Percentiles rank a stretch among this genome's conserved stretches.
These are phyloP conservation scores for Hymenochaete sp. DNA, from an alignment of 1,284 basidiomycete species.

Conservation along the genomic window DNA sequence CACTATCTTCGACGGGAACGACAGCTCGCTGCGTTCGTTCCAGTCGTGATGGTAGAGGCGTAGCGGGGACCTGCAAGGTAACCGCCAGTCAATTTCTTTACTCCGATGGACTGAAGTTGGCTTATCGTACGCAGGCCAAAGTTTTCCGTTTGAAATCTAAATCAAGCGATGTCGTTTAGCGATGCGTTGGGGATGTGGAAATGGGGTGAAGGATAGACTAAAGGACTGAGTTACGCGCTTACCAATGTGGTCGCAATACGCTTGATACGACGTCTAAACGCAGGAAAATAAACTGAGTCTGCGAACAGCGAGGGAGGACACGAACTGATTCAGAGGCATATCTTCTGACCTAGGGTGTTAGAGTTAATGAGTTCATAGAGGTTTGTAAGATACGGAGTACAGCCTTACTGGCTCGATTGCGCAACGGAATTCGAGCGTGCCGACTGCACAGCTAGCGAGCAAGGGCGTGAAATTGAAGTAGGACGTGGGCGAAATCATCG, in stretches of 20 bases:
- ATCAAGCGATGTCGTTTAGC: not conserved
- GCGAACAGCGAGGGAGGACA: slow-evolving; percentile 6
- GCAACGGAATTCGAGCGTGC: slow-evolving; percentile 74
- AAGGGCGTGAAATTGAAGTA: slow-evolving; percentile 84
- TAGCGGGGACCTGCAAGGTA: slow-evolving; percentile 15
- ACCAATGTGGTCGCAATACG: slow-evolving; percentile 67
- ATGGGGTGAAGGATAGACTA: no score
- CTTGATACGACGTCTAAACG: slow-evolving; percentile 51
- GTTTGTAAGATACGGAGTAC: slow-evolving; percentile 21
- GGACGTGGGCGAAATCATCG: slow-evolving; percentile 63
- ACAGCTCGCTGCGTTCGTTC: slow-evolving; percentile 9
- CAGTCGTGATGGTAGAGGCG: slow-evolving; percentile 13
- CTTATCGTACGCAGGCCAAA: slow-evolving; percentile 45
- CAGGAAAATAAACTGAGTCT: slow-evolving; percentile 2
- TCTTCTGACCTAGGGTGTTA: slow-evolving; percentile 37
- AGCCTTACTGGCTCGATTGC: slow-evolving; percentile 70
- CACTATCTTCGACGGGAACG: not conserved
- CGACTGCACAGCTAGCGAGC: slow-evolving; percentile 69
- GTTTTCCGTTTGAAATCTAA: slow-evolving; percentile 56
- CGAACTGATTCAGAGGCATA: slow-evolving; percentile 50
- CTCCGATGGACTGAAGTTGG: not conserved
- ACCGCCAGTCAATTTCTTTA: not conserved
- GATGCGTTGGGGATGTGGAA: not conserved
- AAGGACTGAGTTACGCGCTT: no score
- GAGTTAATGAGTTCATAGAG: slow-evolving; percentile 18